Conservation (phyloP, 2,329 filamentous ascomycete species). For the Mycosphaerelloides madeirae region DNA sequence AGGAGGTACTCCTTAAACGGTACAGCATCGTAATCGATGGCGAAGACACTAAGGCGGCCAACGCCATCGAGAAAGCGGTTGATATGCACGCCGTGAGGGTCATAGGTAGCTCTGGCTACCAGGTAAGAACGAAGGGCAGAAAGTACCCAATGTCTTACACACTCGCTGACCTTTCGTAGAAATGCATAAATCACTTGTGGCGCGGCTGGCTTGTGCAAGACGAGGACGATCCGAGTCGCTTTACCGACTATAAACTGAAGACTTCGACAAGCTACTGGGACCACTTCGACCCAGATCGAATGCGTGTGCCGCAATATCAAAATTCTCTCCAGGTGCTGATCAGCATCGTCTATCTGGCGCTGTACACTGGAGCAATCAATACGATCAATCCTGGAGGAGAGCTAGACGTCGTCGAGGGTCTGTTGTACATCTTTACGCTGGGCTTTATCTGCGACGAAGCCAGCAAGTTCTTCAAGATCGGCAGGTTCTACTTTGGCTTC, state of each 20-base stretch:
- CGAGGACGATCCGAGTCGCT: constrained; percentile 81
- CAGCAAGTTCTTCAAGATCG: constrained; percentile 89
- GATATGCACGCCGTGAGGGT: constrained; percentile 85
- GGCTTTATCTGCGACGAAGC: constrained; percentile 87
- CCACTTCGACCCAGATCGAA: constrained; percentile 89
- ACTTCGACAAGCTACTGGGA: constrained; percentile 70
- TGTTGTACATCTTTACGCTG: constrained; percentile 86
- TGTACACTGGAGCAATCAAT: constrained; percentile 91
- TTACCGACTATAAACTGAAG: constrained; percentile 80
- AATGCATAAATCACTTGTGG: constrained; percentile 91
- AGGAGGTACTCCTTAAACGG: constrained; percentile 76
- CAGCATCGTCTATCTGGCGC: constrained; percentile 72
- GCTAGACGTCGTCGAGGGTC: constrained; percentile 74
- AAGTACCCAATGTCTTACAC: no score
- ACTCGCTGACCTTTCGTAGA: no score
- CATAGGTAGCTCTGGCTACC: constrained; percentile 89
- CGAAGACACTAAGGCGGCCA: constrained; percentile 67
- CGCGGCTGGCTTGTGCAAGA: constrained; percentile 95
- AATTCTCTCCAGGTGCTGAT: constrained; percentile 83
- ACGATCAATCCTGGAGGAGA: constrained; percentile 78
- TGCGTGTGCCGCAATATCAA: constrained; percentile 88
- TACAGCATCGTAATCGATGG: constrained; percentile 76
- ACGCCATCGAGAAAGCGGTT: constrained; percentile 89
- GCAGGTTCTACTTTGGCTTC: constrained; percentile 84
- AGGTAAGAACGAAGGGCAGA: no score